Conservation (phyloP, 139 green algal species). For the Bryopsis sp. region DNA sequence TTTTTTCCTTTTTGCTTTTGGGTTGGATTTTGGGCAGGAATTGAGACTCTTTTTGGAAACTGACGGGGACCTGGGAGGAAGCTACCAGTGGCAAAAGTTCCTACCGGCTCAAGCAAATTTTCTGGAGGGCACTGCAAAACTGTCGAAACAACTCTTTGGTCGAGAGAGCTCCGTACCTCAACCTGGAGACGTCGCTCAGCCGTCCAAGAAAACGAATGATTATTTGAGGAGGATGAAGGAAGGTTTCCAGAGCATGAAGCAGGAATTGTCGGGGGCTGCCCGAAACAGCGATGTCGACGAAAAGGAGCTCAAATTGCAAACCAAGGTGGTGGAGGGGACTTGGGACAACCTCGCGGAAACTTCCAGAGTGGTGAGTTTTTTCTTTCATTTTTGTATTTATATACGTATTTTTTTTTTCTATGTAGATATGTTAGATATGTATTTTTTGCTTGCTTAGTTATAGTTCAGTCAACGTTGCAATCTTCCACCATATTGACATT, state of each 20-base stretch:
- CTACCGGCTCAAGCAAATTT: slow-evolving; percentile 36
- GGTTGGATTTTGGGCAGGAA: too few relatives aligned
- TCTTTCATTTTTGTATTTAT: not conserved
- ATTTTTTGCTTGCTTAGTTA: too few relatives aligned
- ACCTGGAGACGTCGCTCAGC: slow-evolving; percentile 51
- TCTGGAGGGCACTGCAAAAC: slow-evolving; percentile 61
- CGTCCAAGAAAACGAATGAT: slow-evolving; percentile 46
- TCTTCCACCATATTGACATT: too few relatives aligned
- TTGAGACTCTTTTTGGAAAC: slow-evolving; percentile 72
- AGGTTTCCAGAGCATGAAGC: slow-evolving; percentile 27
- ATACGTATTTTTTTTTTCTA: not conserved
- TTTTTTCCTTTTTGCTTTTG: too few relatives aligned
- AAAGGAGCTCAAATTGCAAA: slow-evolving; percentile 26
- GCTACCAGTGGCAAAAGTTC: slow-evolving; percentile 50
- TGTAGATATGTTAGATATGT: too few relatives aligned
- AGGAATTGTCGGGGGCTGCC: slow-evolving; percentile 12
- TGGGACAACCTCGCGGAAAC: slow-evolving; percentile 36
- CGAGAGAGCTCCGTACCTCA: slow-evolving; percentile 39
- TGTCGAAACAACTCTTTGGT: slow-evolving; percentile 66
- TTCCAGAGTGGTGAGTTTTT: slow-evolving; percentile 29
- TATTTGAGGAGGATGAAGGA: slow-evolving; percentile 67
- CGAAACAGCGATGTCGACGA: not conserved
- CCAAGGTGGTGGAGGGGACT: slow-evolving; percentile 33
- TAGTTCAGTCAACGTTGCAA: too few relatives aligned
- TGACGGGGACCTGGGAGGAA: slow-evolving; percentile 51